A percentile compares a stretch with the other conserved stretches of the same genome.
phyloP scores from a whole-genome alignment of 129 eudicot genomes.

The Lonicera japonica region DNA sequence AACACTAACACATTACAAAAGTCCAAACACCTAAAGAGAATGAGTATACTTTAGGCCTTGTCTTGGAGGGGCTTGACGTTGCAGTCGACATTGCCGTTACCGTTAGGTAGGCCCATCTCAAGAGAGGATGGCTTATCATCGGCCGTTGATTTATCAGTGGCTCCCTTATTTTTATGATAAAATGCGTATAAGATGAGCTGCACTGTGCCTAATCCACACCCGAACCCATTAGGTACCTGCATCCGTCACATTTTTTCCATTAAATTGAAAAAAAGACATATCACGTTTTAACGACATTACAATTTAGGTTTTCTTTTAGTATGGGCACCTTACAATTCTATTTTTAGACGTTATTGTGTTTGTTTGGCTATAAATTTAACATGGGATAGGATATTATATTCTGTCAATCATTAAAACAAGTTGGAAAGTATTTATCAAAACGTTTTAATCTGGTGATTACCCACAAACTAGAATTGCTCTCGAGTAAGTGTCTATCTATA shows the following conservation, averaged over 20 bases:
- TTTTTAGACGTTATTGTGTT: not conserved
- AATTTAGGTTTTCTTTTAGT: not conserved
- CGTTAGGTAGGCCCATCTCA: constrained; percentile 18
- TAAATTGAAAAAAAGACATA: too few species aligned
- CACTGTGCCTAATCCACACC: constrained; percentile 42
- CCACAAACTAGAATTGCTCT: too few species aligned
- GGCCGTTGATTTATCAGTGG: constrained; percentile 8
- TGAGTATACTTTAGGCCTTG: too few species aligned
- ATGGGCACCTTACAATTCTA: not conserved
- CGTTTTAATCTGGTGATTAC: too few species aligned
- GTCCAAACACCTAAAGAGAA: too few species aligned
- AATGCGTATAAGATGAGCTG: constrained; percentile 45
- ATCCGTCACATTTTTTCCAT: not conserved
- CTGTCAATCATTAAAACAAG: too few species aligned
- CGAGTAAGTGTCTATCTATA: too few species aligned
- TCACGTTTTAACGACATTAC: too few species aligned
- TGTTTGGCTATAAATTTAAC: not conserved
- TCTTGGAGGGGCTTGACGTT: too few species aligned
- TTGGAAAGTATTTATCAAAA: too few species aligned
- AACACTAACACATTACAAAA: too few species aligned
- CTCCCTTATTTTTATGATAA: constrained; percentile 30
- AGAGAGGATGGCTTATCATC: not conserved
- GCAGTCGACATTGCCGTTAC: not conserved
- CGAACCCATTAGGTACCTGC: constrained; percentile 57
- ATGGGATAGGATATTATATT: not conserved